Percentiles rank a stretch among this genome's conserved stretches.
Conservation (phyloP, 2,329 filamentous ascomycete genomes). For the Fusarium acutatum region DNA sequence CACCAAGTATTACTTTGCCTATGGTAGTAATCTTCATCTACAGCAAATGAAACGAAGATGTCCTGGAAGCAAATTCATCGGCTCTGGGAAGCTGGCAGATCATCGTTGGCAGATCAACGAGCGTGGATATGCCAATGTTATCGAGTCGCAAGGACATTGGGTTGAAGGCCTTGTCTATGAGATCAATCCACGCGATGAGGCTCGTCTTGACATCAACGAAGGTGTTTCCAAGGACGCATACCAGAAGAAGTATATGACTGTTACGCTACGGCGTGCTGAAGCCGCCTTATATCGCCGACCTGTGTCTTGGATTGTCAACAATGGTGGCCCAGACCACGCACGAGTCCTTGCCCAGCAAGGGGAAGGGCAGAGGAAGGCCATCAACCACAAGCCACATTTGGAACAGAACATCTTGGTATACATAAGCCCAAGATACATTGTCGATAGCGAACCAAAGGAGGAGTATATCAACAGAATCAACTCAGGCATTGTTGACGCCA, state of each 20-base stretch:
- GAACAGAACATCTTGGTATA: constrained; percentile 51
- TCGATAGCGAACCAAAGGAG: constrained; percentile 48
- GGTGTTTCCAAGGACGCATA: constrained; percentile 53
- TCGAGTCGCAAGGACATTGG: constrained; percentile 45
- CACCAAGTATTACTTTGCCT: constrained; percentile 55
- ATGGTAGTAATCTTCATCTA: constrained; percentile 56
- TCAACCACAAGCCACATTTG: constrained; percentile 37
- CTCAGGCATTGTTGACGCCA: constrained; percentile 48
- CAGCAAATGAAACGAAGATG: constrained; percentile 56
- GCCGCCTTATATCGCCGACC: constrained; percentile 48
- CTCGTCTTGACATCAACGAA: constrained; percentile 51
- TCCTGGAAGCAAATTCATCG: constrained; percentile 52
- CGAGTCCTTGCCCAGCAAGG: constrained; percentile 31
- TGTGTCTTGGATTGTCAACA: constrained; percentile 50
- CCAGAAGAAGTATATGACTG: constrained; percentile 46
- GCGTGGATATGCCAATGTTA: constrained; percentile 56
- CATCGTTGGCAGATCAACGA: constrained; percentile 58
- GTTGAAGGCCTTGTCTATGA: constrained; percentile 55
- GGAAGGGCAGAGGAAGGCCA: constrained; percentile 19
- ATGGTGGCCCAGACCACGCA: constrained; percentile 46
- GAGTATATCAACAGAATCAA: constrained; percentile 55
- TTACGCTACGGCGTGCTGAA: constrained; percentile 46
- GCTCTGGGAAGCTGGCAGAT: constrained; percentile 49
- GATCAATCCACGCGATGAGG: constrained; percentile 50
- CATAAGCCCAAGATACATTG: constrained; percentile 45